Conservation (phyloP, 441 rosid species). For the Kokia cookei region DNA sequence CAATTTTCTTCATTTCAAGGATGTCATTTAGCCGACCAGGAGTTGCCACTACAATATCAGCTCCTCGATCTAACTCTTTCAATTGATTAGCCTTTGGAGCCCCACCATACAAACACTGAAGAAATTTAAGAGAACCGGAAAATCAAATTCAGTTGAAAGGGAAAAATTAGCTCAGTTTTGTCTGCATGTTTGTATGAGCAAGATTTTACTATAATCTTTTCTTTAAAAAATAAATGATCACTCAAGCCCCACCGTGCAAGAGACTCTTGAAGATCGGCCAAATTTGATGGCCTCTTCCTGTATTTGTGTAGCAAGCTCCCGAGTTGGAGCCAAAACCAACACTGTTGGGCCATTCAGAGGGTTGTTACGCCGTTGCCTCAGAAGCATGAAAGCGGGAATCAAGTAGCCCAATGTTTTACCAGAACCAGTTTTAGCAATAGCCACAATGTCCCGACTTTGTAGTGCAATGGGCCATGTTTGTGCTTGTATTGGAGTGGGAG, state of each 20-base stretch:
- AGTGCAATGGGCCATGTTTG: slow-evolving; percentile 98
- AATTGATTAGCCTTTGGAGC: slow-evolving; percentile 90
- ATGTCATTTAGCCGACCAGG: slow-evolving; percentile 97
- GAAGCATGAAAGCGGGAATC: slow-evolving; percentile 84
- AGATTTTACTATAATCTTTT: not conserved
- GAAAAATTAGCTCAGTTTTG: not conserved
- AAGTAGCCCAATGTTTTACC: slow-evolving; percentile 96
- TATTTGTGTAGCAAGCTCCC: slow-evolving; percentile 96
- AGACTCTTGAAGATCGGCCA: slow-evolving; percentile 76
- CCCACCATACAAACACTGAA: slow-evolving; percentile 97
- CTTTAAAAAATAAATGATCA: not conserved
- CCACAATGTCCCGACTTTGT: slow-evolving; percentile 82
- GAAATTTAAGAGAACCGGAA: slow-evolving; percentile 3
- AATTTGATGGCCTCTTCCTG: slow-evolving; percentile 83
- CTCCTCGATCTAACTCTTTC: slow-evolving; percentile 78
- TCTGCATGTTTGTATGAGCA: not conserved
- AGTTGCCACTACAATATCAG: slow-evolving; percentile 95
- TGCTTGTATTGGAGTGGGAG: slow-evolving; percentile 97
- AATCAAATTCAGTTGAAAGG: slow-evolving; percentile 10
- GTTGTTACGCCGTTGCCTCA: slow-evolving; percentile 57
- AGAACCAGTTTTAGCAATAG: slow-evolving; percentile 97
- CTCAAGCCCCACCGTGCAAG: slow-evolving; percentile 70
- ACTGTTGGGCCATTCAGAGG: slow-evolving; percentile 86
- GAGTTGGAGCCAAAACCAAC: slow-evolving; percentile 86
- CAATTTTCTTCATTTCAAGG: slow-evolving; percentile 77